Conservation (phyloP, 2,329 filamentous ascomycete species). For the Fusarium sp. region DNA sequence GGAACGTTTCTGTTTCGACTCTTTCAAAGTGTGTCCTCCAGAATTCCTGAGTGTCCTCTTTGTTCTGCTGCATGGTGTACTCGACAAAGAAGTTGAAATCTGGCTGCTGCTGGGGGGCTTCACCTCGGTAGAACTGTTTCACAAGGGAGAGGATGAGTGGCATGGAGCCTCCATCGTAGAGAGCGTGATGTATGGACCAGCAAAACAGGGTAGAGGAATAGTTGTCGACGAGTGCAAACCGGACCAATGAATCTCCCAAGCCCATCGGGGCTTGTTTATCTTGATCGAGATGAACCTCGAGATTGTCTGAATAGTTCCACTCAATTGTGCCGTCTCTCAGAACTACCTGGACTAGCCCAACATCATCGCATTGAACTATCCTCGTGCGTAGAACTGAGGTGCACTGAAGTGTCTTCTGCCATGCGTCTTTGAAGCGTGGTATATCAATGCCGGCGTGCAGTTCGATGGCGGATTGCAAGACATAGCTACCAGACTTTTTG, state of each 20-base stretch:
- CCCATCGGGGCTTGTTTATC: conserved; percentile 52
- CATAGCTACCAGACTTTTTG: conserved; percentile 29
- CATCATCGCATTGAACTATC: conserved; percentile 55
- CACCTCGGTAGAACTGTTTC: neutral
- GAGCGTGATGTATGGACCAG: conserved; percentile 50
- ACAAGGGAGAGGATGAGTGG: neutral
- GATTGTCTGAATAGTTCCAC: conserved; percentile 36
- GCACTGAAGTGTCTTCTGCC: conserved; percentile 3
- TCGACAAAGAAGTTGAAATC: neutral
- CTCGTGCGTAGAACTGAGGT: conserved; percentile 56
- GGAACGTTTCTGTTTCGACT: neutral
- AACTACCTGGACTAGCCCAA: conserved; percentile 58
- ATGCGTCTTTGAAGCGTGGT: conserved; percentile 15
- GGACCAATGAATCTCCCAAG: conserved; percentile 54
- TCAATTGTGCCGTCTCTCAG: conserved; percentile 49
- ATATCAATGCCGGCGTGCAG: conserved; percentile 5
- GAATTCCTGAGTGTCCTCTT: neutral
- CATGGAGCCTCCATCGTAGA: conserved; percentile 57
- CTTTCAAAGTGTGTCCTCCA: neutral
- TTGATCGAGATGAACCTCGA: conserved; percentile 50
- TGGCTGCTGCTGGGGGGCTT: neutral
- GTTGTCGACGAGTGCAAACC: conserved; percentile 53
- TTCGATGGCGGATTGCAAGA: conserved; percentile 18
- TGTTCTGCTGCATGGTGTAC: neutral
- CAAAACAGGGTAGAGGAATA: conserved; percentile 11